Evolutionary conservation across 2,329 filamentous ascomycete species (phyloP), one percentile per base, ranked within the genome.

Genomic region (Aureobasidium pullulans): DNA sequence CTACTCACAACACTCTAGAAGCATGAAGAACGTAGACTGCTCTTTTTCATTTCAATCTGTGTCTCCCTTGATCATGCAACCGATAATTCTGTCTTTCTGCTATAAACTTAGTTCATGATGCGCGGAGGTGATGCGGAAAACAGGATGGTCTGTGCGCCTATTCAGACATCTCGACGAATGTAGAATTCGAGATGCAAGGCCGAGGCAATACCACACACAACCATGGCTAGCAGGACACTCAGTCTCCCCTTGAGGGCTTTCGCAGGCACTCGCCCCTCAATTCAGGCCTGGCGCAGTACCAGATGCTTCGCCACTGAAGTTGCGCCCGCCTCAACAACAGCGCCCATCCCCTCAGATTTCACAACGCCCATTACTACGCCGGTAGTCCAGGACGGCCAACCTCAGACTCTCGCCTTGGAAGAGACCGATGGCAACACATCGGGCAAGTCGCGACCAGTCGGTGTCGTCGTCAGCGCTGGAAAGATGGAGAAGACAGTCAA

Each of bases 401-500:
- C 32, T 29, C 23, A 48, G n/a, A 48, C 23, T 0, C 5, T 32
- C 11, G 39, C 39, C 15, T 7, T 37, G 31, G 11, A 46, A 36
- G 32, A 44, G 52, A 46, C 52, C 13, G 34, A 48, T 4, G 54
- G 29, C 16, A 43, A 15, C 34, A 39, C 32, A 39, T 57, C 54
- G 19, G 39, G 32, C 5, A 60, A 56, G 36, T 23, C 16, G 29
- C 42, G 40, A 40, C 59, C 59, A 32, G 64, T 69, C 2, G 88
- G 87, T 63, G 83, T 93, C 42, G 89, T 93, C 28, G 83, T 92
- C 52, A 90, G 88, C 43, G 84, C 88, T 6, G 89, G 89, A 19
- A 80, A 86, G 61, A 91, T 91, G 86, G 75, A 84, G 61, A 89
- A 86, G 74, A 91, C 88, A 2, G 87, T 91, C 60, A 91, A 89